Evolutionary conservation across 2,329 filamentous ascomycete species (phyloP).

Genomic region (Penicillium occitanis): DNA sequence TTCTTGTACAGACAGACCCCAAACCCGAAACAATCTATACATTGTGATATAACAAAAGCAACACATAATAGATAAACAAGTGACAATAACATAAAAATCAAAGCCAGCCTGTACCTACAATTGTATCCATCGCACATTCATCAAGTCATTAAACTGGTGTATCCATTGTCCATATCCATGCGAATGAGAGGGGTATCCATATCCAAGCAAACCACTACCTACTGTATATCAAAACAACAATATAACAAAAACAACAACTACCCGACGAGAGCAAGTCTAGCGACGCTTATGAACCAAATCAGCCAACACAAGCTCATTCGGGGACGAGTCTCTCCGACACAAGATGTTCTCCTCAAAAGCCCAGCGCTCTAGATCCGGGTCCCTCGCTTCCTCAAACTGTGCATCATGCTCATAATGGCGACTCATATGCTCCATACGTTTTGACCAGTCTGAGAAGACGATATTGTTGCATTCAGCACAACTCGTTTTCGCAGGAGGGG

Average conservation of each 20-base stretch:
- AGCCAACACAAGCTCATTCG: slow-evolving; percentile 7
- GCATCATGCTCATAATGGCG: slow-evolving; percentile 69
- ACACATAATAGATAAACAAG: not conserved
- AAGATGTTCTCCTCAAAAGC: slow-evolving; percentile 35
- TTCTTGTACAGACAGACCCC: not conserved
- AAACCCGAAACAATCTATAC: not conserved
- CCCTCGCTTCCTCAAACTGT: slow-evolving; percentile 36
- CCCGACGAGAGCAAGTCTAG: too few relatives aligned
- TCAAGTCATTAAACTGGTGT: slow-evolving; percentile 1
- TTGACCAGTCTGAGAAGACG: slow-evolving; percentile 73
- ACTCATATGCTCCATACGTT: slow-evolving; percentile 83
- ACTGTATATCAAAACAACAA: not conserved
- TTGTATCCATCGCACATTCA: not conserved
- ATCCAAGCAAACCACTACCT: not conserved
- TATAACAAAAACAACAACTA: not conserved
- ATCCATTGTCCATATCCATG: not conserved
- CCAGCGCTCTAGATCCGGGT: slow-evolving; percentile 44
- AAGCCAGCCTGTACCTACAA: not conserved
- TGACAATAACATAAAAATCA: not conserved
- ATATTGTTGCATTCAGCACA: slow-evolving; percentile 57
- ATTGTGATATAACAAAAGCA: not conserved
- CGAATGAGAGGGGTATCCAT: slow-evolving; percentile 5
- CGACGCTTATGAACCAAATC: slow-evolving; percentile 2
- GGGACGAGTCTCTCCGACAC: not conserved
- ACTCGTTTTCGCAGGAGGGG: slow-evolving; percentile 62